phyloP scores from a whole-genome alignment of 2,329 filamentous ascomycete genomes.

The Lasiodiplodia hormozganensis region DNA sequence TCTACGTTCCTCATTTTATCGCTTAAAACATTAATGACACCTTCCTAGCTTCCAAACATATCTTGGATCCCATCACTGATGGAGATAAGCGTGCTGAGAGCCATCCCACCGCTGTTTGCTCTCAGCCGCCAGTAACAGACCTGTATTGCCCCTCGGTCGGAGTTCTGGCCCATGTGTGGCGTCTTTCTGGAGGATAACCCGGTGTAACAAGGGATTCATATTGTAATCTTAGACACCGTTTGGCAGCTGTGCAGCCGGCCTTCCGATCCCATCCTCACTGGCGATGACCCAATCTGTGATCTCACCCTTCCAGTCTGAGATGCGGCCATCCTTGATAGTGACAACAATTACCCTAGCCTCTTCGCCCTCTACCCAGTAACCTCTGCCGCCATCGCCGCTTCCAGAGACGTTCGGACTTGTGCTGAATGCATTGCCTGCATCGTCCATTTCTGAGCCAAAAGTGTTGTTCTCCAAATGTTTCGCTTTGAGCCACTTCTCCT shows the following conservation, averaged over 20 bases:
- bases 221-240: slow-evolving; percentile 19
- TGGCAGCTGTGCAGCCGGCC: neutral
- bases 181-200: neutral
- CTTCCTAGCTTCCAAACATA: neutral
- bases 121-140: neutral
- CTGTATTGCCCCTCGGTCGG: neutral
- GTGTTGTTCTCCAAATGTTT: slow-evolving; percentile 92
- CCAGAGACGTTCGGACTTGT: slow-evolving; percentile 45
- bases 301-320: slow-evolving; percentile 94
- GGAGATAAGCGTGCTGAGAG: neutral
- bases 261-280: slow-evolving; percentile 9
- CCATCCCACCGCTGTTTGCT: neutral
- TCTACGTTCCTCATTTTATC: neutral
- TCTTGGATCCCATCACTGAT: neutral
- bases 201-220: neutral
- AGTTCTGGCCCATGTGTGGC: neutral
- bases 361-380: slow-evolving; percentile 78
- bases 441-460: slow-evolving; percentile 63
- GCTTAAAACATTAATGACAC: neutral
- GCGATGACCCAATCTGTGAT: slow-evolving; percentile 75
- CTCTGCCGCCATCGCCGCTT: slow-evolving; percentile 57
- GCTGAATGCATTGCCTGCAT: slow-evolving; percentile 35
- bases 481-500: slow-evolving; percentile 83
- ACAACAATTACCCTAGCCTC: slow-evolving; percentile 90
- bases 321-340: slow-evolving; percentile 80